phyloP scores from a whole-genome alignment of 2,329 filamentous ascomycete genomes.

The Trichoderma brevicompactum region DNA sequence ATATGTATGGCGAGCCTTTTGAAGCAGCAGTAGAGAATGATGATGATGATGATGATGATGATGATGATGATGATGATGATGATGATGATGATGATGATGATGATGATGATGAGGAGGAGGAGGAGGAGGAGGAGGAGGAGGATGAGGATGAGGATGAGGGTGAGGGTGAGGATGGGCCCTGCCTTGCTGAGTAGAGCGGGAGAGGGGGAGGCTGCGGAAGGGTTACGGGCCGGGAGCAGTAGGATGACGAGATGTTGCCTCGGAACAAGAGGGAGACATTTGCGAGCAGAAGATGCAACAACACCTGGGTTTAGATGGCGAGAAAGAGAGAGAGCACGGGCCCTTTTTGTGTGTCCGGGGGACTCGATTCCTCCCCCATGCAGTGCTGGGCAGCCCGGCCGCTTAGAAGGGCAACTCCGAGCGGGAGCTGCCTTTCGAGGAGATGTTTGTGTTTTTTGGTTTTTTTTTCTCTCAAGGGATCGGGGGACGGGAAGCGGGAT shows the following conservation, averaged over 20 bases:
- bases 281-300: too few relatives aligned
- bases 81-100: too few relatives aligned
- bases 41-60: background rate
- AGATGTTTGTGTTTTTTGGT: background rate
- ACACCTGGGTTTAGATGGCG: background rate
- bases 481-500: background rate
- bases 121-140: too few relatives aligned
- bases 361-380: background rate
- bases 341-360: background rate
- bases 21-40: too few relatives aligned
- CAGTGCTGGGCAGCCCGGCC: background rate
- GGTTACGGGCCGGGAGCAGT: too few relatives aligned
- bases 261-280: background rate
- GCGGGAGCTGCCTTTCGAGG: conserved; percentile 4
- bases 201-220: too few relatives aligned
- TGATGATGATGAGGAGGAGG: background rate
- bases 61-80: background rate
- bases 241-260: too few relatives aligned
- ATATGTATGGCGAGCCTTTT: background rate
- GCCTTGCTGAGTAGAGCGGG: too few relatives aligned
- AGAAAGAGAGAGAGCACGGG: background rate
- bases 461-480: background rate
- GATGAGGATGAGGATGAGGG: too few relatives aligned
- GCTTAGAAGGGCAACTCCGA: conserved; percentile 2
- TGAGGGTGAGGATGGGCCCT: too few relatives aligned